Evolutionary conservation across 495 filamentous ascomycete genomes (phyloP).

Genomic region (Aspergillus affinis): DNA sequence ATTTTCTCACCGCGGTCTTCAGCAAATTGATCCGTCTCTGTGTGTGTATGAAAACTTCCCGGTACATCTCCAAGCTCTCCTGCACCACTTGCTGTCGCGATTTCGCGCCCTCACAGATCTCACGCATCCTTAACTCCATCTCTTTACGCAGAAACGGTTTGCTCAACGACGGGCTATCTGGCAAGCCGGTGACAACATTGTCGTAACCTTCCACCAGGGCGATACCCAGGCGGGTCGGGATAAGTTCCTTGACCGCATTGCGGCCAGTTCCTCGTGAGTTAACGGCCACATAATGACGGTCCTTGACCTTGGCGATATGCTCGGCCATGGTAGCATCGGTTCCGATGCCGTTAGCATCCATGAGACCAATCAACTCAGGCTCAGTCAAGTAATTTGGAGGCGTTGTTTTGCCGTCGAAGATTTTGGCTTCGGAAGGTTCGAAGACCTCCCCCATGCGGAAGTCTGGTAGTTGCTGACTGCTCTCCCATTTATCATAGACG

Average conservation of each 20-base stretch:
- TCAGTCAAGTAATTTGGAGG: conserved; percentile 88
- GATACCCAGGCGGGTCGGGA: conserved; percentile 85
- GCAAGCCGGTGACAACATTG: conserved; percentile 67
- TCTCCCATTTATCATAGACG: conserved; percentile 92
- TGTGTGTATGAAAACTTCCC: conserved; percentile 77
- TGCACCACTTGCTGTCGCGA: conserved; percentile 71
- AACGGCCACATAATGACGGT: conserved; percentile 76
- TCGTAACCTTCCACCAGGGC: conserved; percentile 94
- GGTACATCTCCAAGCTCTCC: conserved; percentile 80
- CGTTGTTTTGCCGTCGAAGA: conserved; percentile 82
- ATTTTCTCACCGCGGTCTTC: conserved; percentile 57
- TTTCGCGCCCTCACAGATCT: conserved; percentile 85
- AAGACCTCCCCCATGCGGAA: conserved; percentile 79
- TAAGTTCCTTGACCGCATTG: conserved; percentile 74
- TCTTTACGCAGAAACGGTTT: conserved; percentile 98
- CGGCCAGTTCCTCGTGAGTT: conserved; percentile 54
- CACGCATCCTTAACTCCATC: conserved; percentile 93
- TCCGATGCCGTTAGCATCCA: conserved; percentile 98
- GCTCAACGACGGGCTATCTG: conserved; percentile 75
- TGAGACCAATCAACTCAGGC: conserved; percentile 93
- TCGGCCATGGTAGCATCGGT: conserved; percentile 99
- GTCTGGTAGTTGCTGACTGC: conserved; percentile 74
- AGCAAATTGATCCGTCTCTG: conserved; percentile 71
- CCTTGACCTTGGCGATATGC: conserved; percentile 93
- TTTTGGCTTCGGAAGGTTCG: conserved; percentile 83